These are phyloP conservation scores for Hortiboletus flavorubellus DNA, from an alignment of 768 basidiomycete genomes.

Conservation along the genomic window DNA sequence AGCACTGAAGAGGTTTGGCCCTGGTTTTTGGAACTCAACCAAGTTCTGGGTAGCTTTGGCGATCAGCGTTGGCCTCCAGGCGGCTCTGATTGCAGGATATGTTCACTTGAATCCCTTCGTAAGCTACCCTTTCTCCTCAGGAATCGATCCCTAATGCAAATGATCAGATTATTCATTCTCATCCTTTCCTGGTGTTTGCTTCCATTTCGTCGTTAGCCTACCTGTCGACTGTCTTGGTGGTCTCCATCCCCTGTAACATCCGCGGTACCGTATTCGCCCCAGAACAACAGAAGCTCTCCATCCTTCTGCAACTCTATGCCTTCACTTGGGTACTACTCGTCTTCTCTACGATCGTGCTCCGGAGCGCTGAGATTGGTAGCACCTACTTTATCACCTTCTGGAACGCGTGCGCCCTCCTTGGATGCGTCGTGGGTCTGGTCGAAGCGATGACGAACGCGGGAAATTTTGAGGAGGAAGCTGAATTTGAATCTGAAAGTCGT, in stretches of 20 bases:
- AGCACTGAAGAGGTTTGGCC: slow-evolving; percentile 26
- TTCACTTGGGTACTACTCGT: slow-evolving; percentile 61
- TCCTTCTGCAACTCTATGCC: slow-evolving; percentile 51
- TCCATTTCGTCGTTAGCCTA: slow-evolving; percentile 51
- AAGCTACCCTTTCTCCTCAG: slow-evolving; percentile 18
- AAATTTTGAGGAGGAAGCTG: slow-evolving; percentile 8
- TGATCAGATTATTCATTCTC: slow-evolving; percentile 59
- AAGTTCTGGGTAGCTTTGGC: slow-evolving; percentile 63
- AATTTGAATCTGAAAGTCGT: neutral
- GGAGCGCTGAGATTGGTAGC: slow-evolving; percentile 43
- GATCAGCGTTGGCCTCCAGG: slow-evolving; percentile 44
- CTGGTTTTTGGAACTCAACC: slow-evolving; percentile 44
- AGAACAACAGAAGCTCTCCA: slow-evolving; percentile 48
- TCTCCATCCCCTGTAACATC: slow-evolving; percentile 36
- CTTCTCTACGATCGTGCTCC: slow-evolving; percentile 44
- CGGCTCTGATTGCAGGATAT: slow-evolving; percentile 45
- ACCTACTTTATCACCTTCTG: slow-evolving; percentile 57
- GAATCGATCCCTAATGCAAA: neutral
- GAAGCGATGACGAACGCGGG: slow-evolving; percentile 32
- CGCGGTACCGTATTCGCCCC: slow-evolving; percentile 19
- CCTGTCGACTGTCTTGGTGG: slow-evolving; percentile 41
- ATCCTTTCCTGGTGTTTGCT: slow-evolving; percentile 47
- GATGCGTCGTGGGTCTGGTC: slow-evolving; percentile 35
- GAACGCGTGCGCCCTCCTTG: slow-evolving; percentile 46
- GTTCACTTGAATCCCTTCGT: slow-evolving; percentile 64